Conservation (phyloP, 176 grass and related monocot genomes). For the Lolium perenne region DNA sequence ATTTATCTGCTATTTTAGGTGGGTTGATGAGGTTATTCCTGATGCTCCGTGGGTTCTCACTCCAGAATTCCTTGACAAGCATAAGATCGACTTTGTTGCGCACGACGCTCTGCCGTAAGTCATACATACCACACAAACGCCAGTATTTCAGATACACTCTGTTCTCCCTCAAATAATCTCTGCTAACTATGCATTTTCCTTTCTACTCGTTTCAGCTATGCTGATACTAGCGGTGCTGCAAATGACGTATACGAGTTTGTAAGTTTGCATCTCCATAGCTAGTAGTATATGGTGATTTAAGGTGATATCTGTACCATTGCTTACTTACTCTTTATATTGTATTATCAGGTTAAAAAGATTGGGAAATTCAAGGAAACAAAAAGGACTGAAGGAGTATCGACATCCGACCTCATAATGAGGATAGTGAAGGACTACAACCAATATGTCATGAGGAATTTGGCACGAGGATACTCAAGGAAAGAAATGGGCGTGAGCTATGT, state of each 20-base stretch:
- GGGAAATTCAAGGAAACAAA: conserved; percentile 99
- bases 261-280: conserved; percentile 34
- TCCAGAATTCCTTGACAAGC: conserved; percentile 85
- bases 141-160: not conserved
- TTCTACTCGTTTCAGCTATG: conserved; percentile 64
- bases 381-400: conserved; percentile 86
- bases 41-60: conserved; percentile 98
- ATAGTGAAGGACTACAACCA: conserved; percentile 98
- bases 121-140: not conserved
- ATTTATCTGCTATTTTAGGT: conserved; percentile 52
- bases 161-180: not conserved
- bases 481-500: conserved; percentile 98
- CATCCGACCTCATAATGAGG: conserved; percentile 98
- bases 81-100: conserved; percentile 84
- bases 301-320: conserved; percentile 1
- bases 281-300: not conserved
- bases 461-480: conserved; percentile 90
- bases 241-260: conserved; percentile 98
- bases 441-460: conserved; percentile 97
- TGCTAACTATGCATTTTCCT: not conserved
- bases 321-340: conserved; percentile 3
- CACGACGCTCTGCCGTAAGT: conserved; percentile 92
- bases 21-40: conserved; percentile 98
- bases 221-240: conserved; percentile 82
- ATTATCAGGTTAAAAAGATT: conserved; percentile 77